Evolutionary conservation across 73 alveolate species (phyloP).

Genomic region (Tetrahymena thermophila): DNA sequence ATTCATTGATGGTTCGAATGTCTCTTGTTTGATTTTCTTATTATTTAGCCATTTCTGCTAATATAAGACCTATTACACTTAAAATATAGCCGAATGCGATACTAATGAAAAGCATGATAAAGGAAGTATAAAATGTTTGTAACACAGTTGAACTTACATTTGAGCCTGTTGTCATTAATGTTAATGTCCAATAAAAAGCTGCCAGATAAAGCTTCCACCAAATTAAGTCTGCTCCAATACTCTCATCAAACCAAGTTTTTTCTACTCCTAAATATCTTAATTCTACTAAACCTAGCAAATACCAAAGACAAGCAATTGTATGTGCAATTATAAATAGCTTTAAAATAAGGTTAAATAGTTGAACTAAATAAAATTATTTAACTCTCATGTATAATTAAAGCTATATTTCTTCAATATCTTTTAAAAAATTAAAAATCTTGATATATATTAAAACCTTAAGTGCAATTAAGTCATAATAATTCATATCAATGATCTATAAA

Average conservation of each 20-base stretch:
- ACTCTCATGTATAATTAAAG: no score
- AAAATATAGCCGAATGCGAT: neutral
- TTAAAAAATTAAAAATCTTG: no score
- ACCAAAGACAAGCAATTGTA: neutral
- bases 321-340: neutral
- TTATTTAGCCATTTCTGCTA: neutral
- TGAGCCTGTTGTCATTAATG: neutral
- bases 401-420: no score
- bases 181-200: neutral
- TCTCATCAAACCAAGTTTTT: neutral
- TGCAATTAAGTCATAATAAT: no score
- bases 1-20: neutral
- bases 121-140: neutral
- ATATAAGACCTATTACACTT: neutral
- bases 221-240: neutral
- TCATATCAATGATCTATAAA: no score
- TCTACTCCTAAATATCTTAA: neutral
- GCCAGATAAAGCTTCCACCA: neutral
- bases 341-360: no score
- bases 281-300: neutral
- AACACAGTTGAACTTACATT: neutral
- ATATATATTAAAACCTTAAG: no score
- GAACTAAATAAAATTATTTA: no score
- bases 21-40: neutral
- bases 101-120: neutral